Evolutionary conservation across 2,329 filamentous ascomycete genomes (phyloP), one percentile per base, ranked within the genome.

Genomic region (Fusarium compactum): DNA sequence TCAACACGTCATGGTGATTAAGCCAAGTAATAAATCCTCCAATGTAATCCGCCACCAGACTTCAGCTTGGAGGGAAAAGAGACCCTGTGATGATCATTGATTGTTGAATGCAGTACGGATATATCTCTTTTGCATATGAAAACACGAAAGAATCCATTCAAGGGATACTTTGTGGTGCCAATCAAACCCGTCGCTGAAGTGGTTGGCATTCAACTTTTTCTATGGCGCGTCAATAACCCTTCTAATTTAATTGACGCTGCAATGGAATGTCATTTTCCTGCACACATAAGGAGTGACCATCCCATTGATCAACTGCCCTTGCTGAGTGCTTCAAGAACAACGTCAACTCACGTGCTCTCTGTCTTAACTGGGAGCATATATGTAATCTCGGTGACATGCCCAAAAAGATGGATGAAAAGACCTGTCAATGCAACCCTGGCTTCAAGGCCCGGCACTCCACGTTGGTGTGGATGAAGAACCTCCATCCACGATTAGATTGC

Each of bases 1-100:
- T 20, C 16, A 38, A 43, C 24, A 70, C 67, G 67, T 68, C 67
- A 70, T 68, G 48, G 32, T 71, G 67, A 70, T 71, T 50, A 53
- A 30, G 67, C 41, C 55, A 59, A 67, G 59, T 40, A 57, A 68
- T 65, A 51, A 45, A 53, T 32, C 34, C 40, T 45, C 56, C 55
- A 50, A 14, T 29, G 27, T 20, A 44, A 40, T 44, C 29, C 62
- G 24, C 62, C 24, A 15, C 34, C 29, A 34, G 22, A 30, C 57
- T 52, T 46, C 27, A 60, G 32, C 24, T 27, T 32, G 18, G 16
- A 22, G 29, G 29, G n/a, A 41, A 11, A 18, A 27, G 18, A 52
- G 32, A 41, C 50, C 46, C 41, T 47, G 30, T 59, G 38, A 27
- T 46, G 34, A 47, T 54, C 38, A 20, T 34, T 25, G 4, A 9